These are phyloP conservation scores for Leccinum insigne DNA, from an alignment of 1,284 basidiomycete genomes.

Conservation along the genomic window DNA sequence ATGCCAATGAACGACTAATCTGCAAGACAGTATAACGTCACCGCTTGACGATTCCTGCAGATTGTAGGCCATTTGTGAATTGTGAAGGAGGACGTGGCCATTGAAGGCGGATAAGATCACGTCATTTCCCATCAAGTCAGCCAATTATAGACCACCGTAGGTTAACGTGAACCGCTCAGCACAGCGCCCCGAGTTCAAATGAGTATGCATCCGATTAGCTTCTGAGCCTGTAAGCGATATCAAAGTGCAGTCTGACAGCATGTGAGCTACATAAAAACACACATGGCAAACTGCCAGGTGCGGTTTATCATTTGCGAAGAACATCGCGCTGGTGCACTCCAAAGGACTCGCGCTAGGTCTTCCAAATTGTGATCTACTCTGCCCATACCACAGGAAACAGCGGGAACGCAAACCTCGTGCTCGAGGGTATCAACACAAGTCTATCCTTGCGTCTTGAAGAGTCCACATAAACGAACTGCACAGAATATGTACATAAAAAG, in stretches of 20 bases:
- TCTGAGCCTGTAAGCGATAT: not conserved
- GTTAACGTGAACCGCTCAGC: not conserved
- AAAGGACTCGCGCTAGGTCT: not conserved
- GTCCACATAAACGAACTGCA: not conserved
- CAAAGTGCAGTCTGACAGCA: not conserved
- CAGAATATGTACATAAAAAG: not conserved
- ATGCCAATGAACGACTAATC: not conserved
- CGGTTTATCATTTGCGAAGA: not conserved
- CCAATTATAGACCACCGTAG: not conserved
- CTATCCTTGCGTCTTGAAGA: not conserved
- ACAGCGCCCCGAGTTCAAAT: not conserved
- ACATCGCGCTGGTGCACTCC: not conserved
- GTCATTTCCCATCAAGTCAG: not conserved
- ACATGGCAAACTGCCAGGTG: not conserved
- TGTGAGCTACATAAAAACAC: not conserved
- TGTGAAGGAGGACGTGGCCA: not conserved
- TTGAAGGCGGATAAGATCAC: not conserved
- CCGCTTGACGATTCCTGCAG: not conserved
- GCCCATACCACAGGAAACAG: not conserved
- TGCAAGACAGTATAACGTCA: not conserved
- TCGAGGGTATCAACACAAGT: not conserved
- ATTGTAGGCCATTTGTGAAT: not conserved
- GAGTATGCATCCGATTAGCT: not conserved
- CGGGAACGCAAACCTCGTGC: not conserved
- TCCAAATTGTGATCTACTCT: conserved; percentile 3